Evolutionary conservation across 2,329 filamentous ascomycete genomes (phyloP).

Genomic region (Cladosporium colombiae): DNA sequence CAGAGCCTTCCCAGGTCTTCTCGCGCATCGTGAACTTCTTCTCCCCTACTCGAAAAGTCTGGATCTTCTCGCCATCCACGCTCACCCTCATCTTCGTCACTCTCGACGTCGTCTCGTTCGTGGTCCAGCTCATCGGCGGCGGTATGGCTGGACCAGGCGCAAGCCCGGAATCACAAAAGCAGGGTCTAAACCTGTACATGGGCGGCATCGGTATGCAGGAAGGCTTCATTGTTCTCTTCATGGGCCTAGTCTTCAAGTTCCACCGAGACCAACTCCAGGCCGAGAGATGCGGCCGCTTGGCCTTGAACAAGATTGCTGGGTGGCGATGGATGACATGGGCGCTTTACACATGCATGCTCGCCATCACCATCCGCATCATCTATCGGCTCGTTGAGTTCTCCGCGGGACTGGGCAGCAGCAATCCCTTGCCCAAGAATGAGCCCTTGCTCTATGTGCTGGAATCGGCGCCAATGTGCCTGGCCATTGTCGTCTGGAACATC

Average conservation of each 20-base stretch:
- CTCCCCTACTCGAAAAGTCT: conserved; percentile 29
- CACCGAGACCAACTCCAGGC: conserved; percentile 10
- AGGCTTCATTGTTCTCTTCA: conserved; percentile 34
- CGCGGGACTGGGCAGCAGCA: conserved; percentile 44
- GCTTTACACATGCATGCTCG: conserved; percentile 39
- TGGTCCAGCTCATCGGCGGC: conserved; percentile 47
- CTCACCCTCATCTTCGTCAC: conserved; percentile 42
- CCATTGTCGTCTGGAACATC: conserved; percentile 22
- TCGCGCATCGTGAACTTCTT: conserved; percentile 44
- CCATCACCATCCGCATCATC: conserved; percentile 57
- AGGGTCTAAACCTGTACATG: conserved; percentile 49
- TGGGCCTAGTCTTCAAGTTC: conserved; percentile 23
- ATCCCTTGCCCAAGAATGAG: conserved; percentile 52
- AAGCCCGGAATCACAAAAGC: conserved; percentile 33
- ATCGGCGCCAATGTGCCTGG: neutral
- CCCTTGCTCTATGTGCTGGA: conserved; percentile 47
- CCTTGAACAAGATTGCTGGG: neutral
- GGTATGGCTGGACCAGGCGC: conserved; percentile 37
- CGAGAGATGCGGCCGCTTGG: neutral
- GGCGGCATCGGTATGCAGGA: conserved; percentile 30
- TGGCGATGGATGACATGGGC: conserved; percentile 30
- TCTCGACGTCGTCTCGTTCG: conserved; percentile 46
- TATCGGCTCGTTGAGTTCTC: conserved; percentile 61
- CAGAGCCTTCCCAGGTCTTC: conserved; percentile 47
- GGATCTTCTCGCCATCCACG: conserved; percentile 27